phyloP scores from a whole-genome alignment of 78 protist genomes.

The Chrysochromulina parva region DNA sequence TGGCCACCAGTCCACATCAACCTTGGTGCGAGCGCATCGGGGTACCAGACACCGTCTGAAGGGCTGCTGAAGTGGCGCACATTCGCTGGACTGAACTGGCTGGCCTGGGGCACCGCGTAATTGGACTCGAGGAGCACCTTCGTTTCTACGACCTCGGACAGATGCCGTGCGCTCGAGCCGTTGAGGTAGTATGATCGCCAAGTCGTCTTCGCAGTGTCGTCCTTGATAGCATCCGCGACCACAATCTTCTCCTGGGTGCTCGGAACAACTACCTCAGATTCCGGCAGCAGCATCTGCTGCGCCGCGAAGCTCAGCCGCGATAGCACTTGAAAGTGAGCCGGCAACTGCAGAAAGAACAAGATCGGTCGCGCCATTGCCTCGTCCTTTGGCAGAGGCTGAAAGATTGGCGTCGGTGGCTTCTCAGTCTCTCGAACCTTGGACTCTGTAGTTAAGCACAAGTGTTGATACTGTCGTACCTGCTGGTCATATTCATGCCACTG shows the following conservation, averaged over 20 bases:
- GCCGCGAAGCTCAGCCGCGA: neutral
- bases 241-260: too few species aligned
- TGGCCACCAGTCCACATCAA: neutral
- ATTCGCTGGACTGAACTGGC: neutral
- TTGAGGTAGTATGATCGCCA: too few species aligned
- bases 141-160: too few species aligned
- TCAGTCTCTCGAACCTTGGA: neutral
- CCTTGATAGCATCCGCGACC: too few species aligned
- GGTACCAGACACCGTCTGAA: neutral
- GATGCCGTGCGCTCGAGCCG: too few species aligned
- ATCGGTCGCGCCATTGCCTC: neutral
- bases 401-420: neutral
- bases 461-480: neutral
- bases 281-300: conserved; percentile 30
- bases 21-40: neutral
- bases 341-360: neutral
- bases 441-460: neutral
- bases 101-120: too few species aligned
- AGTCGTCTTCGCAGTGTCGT: too few species aligned
- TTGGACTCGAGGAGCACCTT: too few species aligned
- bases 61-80: neutral
- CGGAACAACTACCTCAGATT: too few species aligned
- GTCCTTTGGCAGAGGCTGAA: neutral
- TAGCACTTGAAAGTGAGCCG: neutral
- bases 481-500: neutral